Percentiles rank a stretch among this genome's conserved stretches.
phyloP scores from a whole-genome alignment of 75 land plant species.

The Pinus tabuliformis region DNA sequence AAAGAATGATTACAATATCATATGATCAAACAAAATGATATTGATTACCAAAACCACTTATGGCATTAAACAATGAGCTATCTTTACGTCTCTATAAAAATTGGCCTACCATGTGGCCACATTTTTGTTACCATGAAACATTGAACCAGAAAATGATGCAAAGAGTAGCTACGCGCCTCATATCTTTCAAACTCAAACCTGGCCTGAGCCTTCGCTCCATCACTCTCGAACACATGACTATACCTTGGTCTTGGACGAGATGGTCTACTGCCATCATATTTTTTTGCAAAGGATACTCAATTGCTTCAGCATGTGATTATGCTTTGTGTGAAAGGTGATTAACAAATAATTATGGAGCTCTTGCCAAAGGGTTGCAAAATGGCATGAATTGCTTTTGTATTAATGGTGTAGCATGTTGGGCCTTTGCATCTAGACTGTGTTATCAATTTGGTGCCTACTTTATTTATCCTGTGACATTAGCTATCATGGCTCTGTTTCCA shows the following conservation, averaged over 20 bases:
- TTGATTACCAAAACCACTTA: too few species aligned
- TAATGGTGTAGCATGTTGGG: slow-evolving; percentile 46
- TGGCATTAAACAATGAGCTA: too few species aligned
- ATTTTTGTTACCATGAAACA: too few species aligned
- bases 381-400: slow-evolving; percentile 77
- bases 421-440: slow-evolving; percentile 70
- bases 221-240: slow-evolving; percentile 64
- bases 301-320: slow-evolving; percentile 85
- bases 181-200: too few species aligned
- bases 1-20: too few species aligned
- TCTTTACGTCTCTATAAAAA: too few species aligned
- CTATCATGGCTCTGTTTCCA: slow-evolving; percentile 38
- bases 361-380: slow-evolving; percentile 32
- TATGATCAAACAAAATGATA: too few species aligned
- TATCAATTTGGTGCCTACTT: slow-evolving; percentile 51
- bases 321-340: slow-evolving; percentile 56
- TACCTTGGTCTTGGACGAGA: slow-evolving; percentile 98
- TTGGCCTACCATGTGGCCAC: too few species aligned
- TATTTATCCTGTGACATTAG: slow-evolving; percentile 38
- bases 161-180: too few species aligned
- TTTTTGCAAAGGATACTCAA: slow-evolving; percentile 90
- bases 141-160: too few species aligned
- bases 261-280: slow-evolving; percentile 70
- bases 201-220: too few species aligned
- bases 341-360: slow-evolving; percentile 14